Conservation (phyloP, 306 rosid species). For the Casuarina cunninghamiana region DNA sequence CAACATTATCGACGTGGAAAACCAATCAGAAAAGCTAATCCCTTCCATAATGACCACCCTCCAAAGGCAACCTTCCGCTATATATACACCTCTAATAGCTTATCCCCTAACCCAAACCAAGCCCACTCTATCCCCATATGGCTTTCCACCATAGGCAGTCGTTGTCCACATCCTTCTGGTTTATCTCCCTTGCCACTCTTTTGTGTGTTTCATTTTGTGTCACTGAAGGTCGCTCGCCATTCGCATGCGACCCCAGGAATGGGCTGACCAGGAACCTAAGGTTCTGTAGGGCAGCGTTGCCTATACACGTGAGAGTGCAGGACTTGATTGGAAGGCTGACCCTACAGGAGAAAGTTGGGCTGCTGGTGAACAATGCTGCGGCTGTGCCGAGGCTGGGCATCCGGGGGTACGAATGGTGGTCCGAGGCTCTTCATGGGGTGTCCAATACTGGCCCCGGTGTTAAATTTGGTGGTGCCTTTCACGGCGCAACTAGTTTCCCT, state of each 20-base stretch:
- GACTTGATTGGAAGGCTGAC: slow-evolving; percentile 84
- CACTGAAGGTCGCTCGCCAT: slow-evolving; percentile 45
- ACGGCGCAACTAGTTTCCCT: slow-evolving; percentile 87
- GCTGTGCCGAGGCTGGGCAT: slow-evolving; percentile 76
- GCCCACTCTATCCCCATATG: background rate
- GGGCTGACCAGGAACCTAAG: slow-evolving; percentile 48
- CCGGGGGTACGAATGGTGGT: slow-evolving; percentile 90
- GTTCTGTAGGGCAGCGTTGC: slow-evolving; percentile 48
- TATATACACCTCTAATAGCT: background rate
- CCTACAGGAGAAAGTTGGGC: slow-evolving; percentile 68
- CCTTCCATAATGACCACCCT: slow-evolving; percentile 18
- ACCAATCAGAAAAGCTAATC: slow-evolving; percentile 38
- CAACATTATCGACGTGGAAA: slow-evolving; percentile 57
- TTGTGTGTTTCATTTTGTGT: background rate
- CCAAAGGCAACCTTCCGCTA: slow-evolving; percentile 20
- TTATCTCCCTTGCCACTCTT: background rate
- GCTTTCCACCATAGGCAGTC: background rate
- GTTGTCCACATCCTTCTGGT: background rate
- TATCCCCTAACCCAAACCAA: background rate
- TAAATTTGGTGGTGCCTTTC: slow-evolving; percentile 76
- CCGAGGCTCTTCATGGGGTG: slow-evolving; percentile 80
- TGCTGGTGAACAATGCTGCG: slow-evolving; percentile 77
- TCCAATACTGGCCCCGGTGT: slow-evolving; percentile 93
- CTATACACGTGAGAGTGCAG: slow-evolving; percentile 54
- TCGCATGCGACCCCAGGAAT: slow-evolving; percentile 80